Base-by-base conservation (phyloP, 1,284 basidiomycete genomes). In the Singerocomus inundabilis region DNA sequence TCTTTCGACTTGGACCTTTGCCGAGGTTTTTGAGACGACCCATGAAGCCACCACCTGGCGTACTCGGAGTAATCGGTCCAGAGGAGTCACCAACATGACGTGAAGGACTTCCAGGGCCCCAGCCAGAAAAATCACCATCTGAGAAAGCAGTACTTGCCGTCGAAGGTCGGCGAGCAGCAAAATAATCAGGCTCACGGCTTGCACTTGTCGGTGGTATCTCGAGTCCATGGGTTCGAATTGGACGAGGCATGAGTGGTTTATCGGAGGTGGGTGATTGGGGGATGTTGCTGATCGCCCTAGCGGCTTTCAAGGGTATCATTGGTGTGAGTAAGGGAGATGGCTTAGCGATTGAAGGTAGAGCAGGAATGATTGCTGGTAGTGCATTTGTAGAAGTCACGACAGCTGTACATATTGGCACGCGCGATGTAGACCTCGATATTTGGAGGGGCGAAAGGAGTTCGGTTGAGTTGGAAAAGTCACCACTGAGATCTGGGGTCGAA, bases 21-120 rank as follows among this genome's bases (percentile, higher is more conserved):
- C 88, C 89, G 51, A 93, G 81, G 51, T 72, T 85, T 69, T 85
- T 91, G 55, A 94, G 70, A 49, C 85, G 78, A 3, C 90, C 88
- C 80, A 93, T 93, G 42, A 92, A 72, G 4, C 84, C 80, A 32
- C 71, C 73, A 6, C 59, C 56, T 2, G 87, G 84, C 1, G 82
- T 85, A 42, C 57, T 74, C 3, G 81, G 79, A 13, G 75, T 78
- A 40, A 70, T 65, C 8, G 72, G 65, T 2, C 71, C 71, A 18
- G 62, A 48, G 6, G 60, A 40, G n/a, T 70, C 66, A 21, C 57
- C 45, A 16, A 51, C 35, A 25, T 61, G 46, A 34, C 57, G 71
- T 55, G 62, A 55, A 26, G 64, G 62, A 28, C 67, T 72, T 36
- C 68, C 73, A 4, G 78, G 71, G 8, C 73, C 66, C 78, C 77